Base-by-base conservation (phyloP, 441 rosid species). In the Adansonia madagascariensis region DNA sequence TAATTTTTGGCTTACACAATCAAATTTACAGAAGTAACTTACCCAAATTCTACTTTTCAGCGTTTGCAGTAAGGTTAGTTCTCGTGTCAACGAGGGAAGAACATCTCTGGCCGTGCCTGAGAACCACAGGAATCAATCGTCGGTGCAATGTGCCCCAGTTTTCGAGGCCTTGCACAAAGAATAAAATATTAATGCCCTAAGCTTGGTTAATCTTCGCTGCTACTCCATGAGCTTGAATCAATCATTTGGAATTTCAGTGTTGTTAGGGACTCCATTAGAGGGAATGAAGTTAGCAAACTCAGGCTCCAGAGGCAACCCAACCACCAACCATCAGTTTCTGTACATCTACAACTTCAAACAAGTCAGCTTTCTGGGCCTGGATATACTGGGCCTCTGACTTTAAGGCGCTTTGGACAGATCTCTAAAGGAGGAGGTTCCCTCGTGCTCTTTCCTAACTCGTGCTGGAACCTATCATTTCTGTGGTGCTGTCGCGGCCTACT, bases 381-480 rank as follows among this genome's bases (percentile, higher is more conserved):
- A 75, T 72, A 81, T 61, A 90, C 77, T 0, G 94, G 92, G 69
- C 95, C 95, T 89, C 86, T 91, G 49, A 92, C 88, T 84, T 91
- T 97, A 73, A 93, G 88, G 71, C 94, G 98, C 85, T 88, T 97
- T 20, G 91, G 95, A 74, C 91, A 92, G 6, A 81, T 82, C 80
- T 88, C 97, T 39, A 79, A 69, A 10, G 86, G 81, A 47, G 81
- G 82, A 44, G 83, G 75, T 76, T 83, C 88, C 86, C 83, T 82
- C 69, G 0, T 39, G 35, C 74, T 74, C 85, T 81, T 87, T 73
- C 88, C 88, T 9, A 74, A 14, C 11, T 81, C 87, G 24, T 83
- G 77, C 62, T 46, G 88, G 77, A 73, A 74, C 77, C 86, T 76
- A 66, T 85, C 86, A 75, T 77, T 79, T 68, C 90, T 83, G 57